Evolutionary conservation across 169 alveolate genomes (phyloP).

Genomic region (Plasmodium inui): DNA sequence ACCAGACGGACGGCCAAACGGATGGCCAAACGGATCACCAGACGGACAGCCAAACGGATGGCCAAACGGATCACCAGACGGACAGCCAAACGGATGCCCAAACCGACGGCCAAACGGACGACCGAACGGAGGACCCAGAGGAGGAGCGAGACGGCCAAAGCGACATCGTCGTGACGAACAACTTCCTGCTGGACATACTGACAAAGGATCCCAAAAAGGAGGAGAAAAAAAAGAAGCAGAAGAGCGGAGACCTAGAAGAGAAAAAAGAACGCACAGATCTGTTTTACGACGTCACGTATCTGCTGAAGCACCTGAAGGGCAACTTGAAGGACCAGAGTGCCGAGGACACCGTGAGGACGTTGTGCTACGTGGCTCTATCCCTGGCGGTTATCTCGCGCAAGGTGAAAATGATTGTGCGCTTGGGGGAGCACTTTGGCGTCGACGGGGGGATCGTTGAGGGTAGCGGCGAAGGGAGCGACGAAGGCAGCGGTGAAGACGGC

Average conservation of each 20-base stretch:
- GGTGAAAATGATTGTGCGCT: not conserved
- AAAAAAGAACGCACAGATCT: conserved; percentile 12
- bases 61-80: not conserved
- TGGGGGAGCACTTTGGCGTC: conserved; percentile 2
- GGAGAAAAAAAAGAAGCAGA: conserved; percentile 11
- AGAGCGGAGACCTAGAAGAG: not conserved
- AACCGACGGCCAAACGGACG: not conserved
- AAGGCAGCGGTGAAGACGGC: not conserved
- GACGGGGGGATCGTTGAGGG: not conserved
- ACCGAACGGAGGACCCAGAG: not conserved
- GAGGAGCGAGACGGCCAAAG: not conserved
- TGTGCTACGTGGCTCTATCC: conserved; percentile 4
- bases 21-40: not conserved
- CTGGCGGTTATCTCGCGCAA: not conserved
- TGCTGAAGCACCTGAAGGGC: conserved; percentile 10
- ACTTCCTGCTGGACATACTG: not conserved
- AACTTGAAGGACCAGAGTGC: conserved; percentile 21
- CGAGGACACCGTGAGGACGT: not conserved
- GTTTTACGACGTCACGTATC: conserved; percentile 11
- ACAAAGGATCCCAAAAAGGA: not conserved
- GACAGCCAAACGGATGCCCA: not conserved
- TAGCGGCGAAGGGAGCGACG: not conserved
- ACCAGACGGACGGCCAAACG: not conserved
- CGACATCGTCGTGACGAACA: conserved; percentile 7
- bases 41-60: not conserved